Conservation (phyloP, 225 moss, liverwort and hornwort species). For the Polytrichum commune region DNA sequence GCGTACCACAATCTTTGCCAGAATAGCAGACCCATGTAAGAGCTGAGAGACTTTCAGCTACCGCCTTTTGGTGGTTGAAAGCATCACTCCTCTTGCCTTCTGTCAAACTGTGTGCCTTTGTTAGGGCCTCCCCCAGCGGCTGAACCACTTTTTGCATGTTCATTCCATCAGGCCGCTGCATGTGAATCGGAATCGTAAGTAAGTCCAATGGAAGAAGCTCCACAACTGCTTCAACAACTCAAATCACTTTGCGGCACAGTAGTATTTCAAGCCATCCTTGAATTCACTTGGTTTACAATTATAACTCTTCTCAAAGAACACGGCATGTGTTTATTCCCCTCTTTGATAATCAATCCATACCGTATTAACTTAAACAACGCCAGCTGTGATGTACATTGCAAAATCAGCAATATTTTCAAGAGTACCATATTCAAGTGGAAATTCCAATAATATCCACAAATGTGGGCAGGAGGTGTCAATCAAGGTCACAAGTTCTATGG, state of each 20-base stretch:
- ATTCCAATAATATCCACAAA: no score
- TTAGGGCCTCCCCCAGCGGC: conserved; percentile 67
- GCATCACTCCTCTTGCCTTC: conserved; percentile 83
- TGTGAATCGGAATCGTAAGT: conserved; percentile 2
- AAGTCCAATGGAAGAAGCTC: conserved; percentile 2
- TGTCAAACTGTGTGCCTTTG: conserved; percentile 68
- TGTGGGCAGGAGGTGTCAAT: no score
- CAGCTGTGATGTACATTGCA: no score
- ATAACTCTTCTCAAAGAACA: no score
- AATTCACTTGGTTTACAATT: no score
- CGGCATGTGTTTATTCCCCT: not conserved
- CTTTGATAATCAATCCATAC: conserved; percentile 54
- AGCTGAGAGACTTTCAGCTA: conserved; percentile 82
- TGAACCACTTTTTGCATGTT: conserved; percentile 68
- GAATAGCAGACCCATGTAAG: conserved; percentile 87
- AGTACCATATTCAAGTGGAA: no score
- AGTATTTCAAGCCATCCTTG: no score
- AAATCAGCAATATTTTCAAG: no score
- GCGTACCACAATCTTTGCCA: conserved; percentile 84
- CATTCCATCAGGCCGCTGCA: conserved; percentile 65
- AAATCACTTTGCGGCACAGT: no score
- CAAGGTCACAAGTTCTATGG: no score
- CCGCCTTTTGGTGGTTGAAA: conserved; percentile 84
- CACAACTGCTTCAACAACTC: no score
- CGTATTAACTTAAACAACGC: no score